phyloP scores from a whole-genome alignment of 2,329 filamentous ascomycete genomes.

The Chaetothyriales sp. region DNA sequence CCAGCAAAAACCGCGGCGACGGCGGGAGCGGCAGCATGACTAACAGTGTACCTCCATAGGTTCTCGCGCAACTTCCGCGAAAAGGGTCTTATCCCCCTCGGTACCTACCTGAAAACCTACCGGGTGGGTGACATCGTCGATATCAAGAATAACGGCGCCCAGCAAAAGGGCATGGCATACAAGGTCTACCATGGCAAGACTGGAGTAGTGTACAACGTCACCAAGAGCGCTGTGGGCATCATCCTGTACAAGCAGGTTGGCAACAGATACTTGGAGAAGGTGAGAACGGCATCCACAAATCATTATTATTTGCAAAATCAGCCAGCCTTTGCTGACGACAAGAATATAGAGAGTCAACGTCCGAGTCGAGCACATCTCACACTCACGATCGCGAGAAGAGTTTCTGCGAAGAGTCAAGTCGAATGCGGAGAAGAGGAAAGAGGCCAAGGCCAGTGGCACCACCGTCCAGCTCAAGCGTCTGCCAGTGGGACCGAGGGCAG shows the following conservation, averaged over 20 bases:
- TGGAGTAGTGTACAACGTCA: constrained; percentile 96
- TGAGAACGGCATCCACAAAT: neutral
- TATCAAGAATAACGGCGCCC: constrained; percentile 95
- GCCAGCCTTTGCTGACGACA: neutral
- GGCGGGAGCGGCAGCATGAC: constrained; percentile 39
- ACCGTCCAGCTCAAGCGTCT: constrained; percentile 87
- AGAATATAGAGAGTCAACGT: constrained; percentile 63
- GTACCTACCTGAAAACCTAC: constrained; percentile 62
- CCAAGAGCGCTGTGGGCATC: constrained; percentile 92
- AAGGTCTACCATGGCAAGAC: constrained; percentile 99
- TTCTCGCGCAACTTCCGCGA: constrained; percentile 91
- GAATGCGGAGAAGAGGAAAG: constrained; percentile 81
- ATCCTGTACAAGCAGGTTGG: constrained; percentile 99
- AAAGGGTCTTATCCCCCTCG: constrained; percentile 84
- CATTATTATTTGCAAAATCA: neutral
- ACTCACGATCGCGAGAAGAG: constrained; percentile 90
- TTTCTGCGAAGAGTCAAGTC: constrained; percentile 93
- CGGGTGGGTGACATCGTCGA: constrained; percentile 98
- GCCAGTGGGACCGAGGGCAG: constrained; percentile 62
- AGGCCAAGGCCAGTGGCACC: constrained; percentile 80
- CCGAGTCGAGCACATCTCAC: constrained; percentile 90
- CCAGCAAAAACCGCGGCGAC: constrained; percentile 17
- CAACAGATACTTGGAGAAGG: constrained; percentile 99
- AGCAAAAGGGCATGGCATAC: constrained; percentile 98
- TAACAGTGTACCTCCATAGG: constrained; percentile 35